These are phyloP conservation scores for Pleurotus sapidus DNA, from an alignment of 768 basidiomycete genomes.

Conservation along the genomic window DNA sequence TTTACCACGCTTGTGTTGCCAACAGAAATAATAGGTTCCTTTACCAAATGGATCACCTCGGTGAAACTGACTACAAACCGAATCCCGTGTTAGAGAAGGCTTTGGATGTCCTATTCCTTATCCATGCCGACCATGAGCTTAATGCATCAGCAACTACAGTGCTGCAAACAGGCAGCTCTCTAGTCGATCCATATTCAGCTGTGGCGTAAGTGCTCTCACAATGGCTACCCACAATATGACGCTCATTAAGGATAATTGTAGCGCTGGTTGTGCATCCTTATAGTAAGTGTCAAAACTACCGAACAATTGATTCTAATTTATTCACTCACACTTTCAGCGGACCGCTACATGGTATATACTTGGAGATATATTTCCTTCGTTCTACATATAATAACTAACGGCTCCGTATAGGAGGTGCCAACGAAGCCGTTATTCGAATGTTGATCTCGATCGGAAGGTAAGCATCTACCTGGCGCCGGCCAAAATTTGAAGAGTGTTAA, in stretches of 20 bases:
- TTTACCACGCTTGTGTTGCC: constrained; percentile 1
- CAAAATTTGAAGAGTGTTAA: neutral
- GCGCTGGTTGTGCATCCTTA: constrained; percentile 83
- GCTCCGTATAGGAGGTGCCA: constrained; percentile 64
- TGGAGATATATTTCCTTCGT: neutral
- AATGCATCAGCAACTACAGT: constrained; percentile 87
- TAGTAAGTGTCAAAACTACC: constrained; percentile 55
- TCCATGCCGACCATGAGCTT: constrained; percentile 90
- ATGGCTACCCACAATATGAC: neutral
- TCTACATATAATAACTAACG: neutral
- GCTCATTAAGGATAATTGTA: constrained; percentile 20
- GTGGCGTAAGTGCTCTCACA: constrained; percentile 51
- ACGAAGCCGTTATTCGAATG: constrained; percentile 95
- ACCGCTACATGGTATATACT: constrained; percentile 58
- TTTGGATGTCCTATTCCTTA: constrained; percentile 81
- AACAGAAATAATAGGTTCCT: constrained; percentile 53
- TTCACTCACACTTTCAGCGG: constrained; percentile 38
- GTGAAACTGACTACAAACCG: constrained; percentile 69
- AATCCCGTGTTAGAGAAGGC: constrained; percentile 87
- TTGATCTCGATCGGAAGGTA: constrained; percentile 82
- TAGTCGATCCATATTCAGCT: constrained; percentile 89
- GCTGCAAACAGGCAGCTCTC: constrained; percentile 82
- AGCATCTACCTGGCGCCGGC: constrained; percentile 16
- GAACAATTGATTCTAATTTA: neutral
- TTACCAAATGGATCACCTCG: constrained; percentile 86